Evolutionary conservation across 768 basidiomycete genomes (phyloP), one percentile per base, ranked within the genome.

Genomic region (Pisolithus sp.): DNA sequence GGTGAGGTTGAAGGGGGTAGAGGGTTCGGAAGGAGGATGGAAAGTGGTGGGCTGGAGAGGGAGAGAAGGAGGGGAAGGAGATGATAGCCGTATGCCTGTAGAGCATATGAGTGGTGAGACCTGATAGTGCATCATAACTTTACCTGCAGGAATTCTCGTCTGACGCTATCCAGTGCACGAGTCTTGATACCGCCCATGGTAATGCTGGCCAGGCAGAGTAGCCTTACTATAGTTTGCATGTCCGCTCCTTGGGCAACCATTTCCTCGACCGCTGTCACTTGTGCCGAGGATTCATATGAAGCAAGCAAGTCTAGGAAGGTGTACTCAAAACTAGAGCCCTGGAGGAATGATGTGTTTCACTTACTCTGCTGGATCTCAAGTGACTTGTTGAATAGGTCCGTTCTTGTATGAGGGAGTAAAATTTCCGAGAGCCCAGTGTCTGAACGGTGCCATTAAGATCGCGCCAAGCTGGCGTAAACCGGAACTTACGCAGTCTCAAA

Each of bases 331-430:
- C 42, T 58, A 53, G 36, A 54, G 21, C 39, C 57, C 23, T 44
- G n/a, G 21, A 38, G 38, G 38, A 28, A 46, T 43, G 34, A 26
- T 20, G 17, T 56, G 51, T 12, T 20, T 15, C 37, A 26, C 80
- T 63, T 62, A 93, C 93, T 98, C 68, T 98, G 96, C 63, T 98
- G 95, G 13, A 96, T 87, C 71, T 98, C 94, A 9, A 99, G 74
- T 10, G 85, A 88, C 62, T 84, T 87, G 69, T 93, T 92, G 71
- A 99, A 99, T 43, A 85, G 71, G 38, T 95, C 89, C 13, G 89
- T 88, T 49, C 81, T 76, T 2, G 94, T 98, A 53, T 86, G 74
- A 21, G 89, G 84, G 53, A 93, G 82, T 40, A 99, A 76, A 63
- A 93, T 72, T 69, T 98, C 96, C n/a, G 92, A 94, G 43, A 99